Percentiles rank a stretch among this genome's conserved stretches.
Evolutionary conservation across 2,329 filamentous ascomycete genomes (phyloP).

Genomic region (Dothideomycetes sp.): DNA sequence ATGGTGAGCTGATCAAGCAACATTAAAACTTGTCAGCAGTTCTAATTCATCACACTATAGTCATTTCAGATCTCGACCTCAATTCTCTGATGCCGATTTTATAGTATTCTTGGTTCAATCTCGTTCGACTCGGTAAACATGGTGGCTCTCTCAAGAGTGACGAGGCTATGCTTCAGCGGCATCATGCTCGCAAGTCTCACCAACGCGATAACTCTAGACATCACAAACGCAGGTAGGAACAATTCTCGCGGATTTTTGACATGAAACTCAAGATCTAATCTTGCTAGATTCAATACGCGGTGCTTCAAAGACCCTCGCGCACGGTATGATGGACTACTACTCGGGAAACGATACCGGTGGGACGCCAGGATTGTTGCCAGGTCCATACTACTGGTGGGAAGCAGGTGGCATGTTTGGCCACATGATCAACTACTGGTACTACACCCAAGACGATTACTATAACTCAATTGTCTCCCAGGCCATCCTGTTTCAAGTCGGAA

Average conservation of each 20-base stretch:
- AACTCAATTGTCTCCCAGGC: slow-evolving; percentile 32
- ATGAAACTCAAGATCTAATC: not conserved
- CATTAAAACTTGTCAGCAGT: no score
- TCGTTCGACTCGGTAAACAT: not conserved
- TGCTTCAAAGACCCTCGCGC: slow-evolving; percentile 25
- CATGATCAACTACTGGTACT: slow-evolving; percentile 36
- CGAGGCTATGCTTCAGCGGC: not conserved
- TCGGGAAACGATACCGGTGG: slow-evolving; percentile 23
- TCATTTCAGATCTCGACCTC: no score
- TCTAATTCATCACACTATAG: no score
- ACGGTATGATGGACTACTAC: slow-evolving; percentile 28
- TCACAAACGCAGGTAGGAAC: not conserved
- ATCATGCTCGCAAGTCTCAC: not conserved
- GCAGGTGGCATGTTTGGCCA: slow-evolving; percentile 28
- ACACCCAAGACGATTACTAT: slow-evolving; percentile 37
- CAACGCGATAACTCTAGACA: slow-evolving; percentile 3
- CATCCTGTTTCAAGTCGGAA: slow-evolving; percentile 35
- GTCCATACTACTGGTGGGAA: slow-evolving; percentile 41
- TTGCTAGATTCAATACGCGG: slow-evolving; percentile 23
- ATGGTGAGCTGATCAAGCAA: no score
- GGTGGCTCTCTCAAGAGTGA: not conserved
- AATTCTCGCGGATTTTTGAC: not conserved
- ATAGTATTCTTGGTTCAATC: no score
- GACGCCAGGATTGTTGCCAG: slow-evolving; percentile 23
- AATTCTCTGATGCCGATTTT: no score